Evolutionary conservation across 2,329 filamentous ascomycete species (phyloP).

Genomic region (Teratosphaeria zuluensis): DNA sequence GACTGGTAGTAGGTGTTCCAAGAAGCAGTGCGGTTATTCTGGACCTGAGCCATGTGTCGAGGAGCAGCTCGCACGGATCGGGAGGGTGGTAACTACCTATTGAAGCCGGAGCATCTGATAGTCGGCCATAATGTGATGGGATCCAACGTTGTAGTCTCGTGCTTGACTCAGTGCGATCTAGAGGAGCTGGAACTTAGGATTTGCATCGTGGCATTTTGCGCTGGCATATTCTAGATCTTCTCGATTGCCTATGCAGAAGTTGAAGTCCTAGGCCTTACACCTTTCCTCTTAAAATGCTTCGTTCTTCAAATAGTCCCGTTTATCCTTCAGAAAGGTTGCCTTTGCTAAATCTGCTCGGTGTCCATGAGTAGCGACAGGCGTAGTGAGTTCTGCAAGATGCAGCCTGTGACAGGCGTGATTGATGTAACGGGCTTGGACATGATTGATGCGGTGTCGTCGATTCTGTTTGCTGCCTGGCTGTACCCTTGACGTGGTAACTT

Average conservation of each 20-base stretch:
- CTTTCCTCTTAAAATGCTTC: too few species aligned
- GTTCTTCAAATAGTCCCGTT: too few species aligned
- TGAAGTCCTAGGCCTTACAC: too few species aligned
- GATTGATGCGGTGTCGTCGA: background rate
- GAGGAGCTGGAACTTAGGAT: too few species aligned
- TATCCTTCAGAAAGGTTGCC: background rate
- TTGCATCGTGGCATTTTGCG: too few species aligned
- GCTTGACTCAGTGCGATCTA: too few species aligned
- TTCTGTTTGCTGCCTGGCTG: background rate
- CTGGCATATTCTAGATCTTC: too few species aligned
- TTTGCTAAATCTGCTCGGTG: background rate
- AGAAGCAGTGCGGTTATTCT: slow-evolving; percentile 23
- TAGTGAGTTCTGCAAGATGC: background rate
- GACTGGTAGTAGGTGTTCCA: slow-evolving; percentile 16
- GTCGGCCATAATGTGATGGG: background rate
- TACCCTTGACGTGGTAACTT: background rate
- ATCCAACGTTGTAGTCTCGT: background rate
- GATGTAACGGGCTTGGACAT: background rate
- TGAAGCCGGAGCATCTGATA: too few species aligned
- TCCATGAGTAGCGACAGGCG: background rate
- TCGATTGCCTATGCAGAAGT: too few species aligned
- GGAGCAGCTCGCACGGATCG: background rate
- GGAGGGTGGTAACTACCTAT: background rate
- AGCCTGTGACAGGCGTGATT: background rate
- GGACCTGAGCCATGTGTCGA: background rate